A percentile compares a stretch with the other conserved stretches of the same genome.
Evolutionary conservation across 148 eudicot genomes (phyloP).

Genomic region (Chenopodium album): DNA sequence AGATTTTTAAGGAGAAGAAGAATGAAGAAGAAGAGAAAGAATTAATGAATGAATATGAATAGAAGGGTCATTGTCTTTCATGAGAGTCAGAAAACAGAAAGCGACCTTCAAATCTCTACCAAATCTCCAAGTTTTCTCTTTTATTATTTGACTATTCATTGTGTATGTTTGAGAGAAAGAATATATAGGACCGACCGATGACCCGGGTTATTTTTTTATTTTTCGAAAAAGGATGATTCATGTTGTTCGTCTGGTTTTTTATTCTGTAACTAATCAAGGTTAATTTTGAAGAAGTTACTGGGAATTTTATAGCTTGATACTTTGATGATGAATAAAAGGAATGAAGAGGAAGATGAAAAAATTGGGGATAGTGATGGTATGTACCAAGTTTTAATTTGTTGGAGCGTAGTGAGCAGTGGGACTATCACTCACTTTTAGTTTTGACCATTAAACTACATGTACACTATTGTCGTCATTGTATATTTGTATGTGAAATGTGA

Average conservation of each 20-base stretch:
- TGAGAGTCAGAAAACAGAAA: constrained; percentile 72
- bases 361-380: neutral
- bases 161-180: no score
- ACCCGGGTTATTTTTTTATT: no score
- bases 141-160: no score
- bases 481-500: neutral
- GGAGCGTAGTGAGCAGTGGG: constrained; percentile 3
- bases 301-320: no score
- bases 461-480: neutral
- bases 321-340: neutral
- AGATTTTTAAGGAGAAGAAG: neutral
- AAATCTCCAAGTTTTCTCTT: constrained; percentile 30
- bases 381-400: neutral
- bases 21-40: neutral
- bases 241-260: neutral
- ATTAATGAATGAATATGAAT: constrained; percentile 23
- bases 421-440: neutral
- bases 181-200: no score
- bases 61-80: constrained; percentile 61
- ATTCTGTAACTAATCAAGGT: no score
- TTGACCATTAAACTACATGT: neutral
- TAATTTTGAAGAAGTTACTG: no score
- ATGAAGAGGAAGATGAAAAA: no score
- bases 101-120: constrained; percentile 49
- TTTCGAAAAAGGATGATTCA: neutral